Evolutionary conservation across 2,329 filamentous ascomycete genomes (phyloP).

Genomic region (Diaporthe citrichinensis): DNA sequence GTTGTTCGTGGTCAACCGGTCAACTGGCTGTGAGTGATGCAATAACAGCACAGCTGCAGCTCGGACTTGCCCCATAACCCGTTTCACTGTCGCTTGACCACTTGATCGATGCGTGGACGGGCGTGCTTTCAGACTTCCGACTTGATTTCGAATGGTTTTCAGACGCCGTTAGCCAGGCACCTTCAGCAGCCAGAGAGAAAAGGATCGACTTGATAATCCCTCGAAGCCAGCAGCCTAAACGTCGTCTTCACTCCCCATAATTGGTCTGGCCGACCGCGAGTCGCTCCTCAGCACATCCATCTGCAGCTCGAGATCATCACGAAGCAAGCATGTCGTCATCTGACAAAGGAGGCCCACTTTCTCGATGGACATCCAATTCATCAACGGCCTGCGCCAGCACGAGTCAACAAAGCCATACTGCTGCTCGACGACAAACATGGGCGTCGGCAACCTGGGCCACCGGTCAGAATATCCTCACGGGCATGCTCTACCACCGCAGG

Average conservation of each 20-base stretch:
- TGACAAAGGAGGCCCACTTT: constrained; percentile 36
- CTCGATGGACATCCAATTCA: constrained; percentile 34
- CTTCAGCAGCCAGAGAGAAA: not conserved
- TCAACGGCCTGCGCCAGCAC: constrained; percentile 35
- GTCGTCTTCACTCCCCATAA: not conserved
- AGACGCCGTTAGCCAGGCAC: not conserved
- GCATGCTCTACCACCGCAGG: constrained; percentile 37
- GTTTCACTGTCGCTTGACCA: constrained; percentile 12
- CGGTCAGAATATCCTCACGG: constrained; percentile 39
- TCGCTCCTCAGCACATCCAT: constrained; percentile 4
- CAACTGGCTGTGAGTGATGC: constrained; percentile 30
- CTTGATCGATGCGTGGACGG: not conserved
- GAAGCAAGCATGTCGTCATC: constrained; percentile 38
- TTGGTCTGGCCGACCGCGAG: not conserved
- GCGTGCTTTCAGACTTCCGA: constrained; percentile 1
- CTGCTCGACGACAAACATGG: constrained; percentile 38
- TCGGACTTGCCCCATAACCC: constrained; percentile 5
- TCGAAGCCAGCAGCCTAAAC: not conserved
- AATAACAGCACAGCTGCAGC: constrained; percentile 32
- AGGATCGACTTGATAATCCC: not conserved
- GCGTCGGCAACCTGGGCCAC: constrained; percentile 40
- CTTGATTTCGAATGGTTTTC: not conserved
- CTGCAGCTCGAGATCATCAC: constrained; percentile 13
- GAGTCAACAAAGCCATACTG: constrained; percentile 29
- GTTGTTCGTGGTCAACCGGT: not conserved